Conservation (phyloP, 495 filamentous ascomycete genomes). For the Cudoniella acicularis region DNA sequence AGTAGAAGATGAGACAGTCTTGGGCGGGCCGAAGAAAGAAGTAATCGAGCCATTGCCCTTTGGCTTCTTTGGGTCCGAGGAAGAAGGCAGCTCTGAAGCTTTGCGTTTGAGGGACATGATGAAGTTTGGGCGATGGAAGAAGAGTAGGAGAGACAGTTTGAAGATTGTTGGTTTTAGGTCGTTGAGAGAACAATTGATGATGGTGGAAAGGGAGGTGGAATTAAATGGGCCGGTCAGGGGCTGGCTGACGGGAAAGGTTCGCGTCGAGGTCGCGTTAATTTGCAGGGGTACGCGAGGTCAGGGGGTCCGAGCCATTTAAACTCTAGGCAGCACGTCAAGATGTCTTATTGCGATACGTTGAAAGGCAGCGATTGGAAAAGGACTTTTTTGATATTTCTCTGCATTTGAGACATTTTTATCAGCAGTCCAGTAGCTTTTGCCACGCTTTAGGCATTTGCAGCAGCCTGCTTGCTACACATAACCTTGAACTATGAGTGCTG, state of each 20-base stretch:
- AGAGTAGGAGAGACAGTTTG: constrained; percentile 19
- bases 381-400: too few relatives aligned
- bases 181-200: background rate
- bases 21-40: constrained; percentile 50
- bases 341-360: background rate
- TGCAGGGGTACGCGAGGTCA: constrained; percentile 19
- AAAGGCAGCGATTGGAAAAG: background rate
- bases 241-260: constrained; percentile 4
- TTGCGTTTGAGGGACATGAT: constrained; percentile 66
- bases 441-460: too few relatives aligned
- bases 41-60: constrained; percentile 56
- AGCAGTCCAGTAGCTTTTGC: too few relatives aligned
- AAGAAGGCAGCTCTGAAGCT: constrained; percentile 42
- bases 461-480: too few relatives aligned
- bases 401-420: too few relatives aligned
- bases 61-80: constrained; percentile 63
- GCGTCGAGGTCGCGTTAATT: constrained; percentile 13
- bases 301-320: constrained; percentile 1
- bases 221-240: background rate
- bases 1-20: constrained; percentile 25
- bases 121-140: constrained; percentile 2
- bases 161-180: background rate
- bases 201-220: background rate
- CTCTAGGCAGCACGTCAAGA: background rate
- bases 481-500: too few relatives aligned